Evolutionary conservation across 2,329 filamentous ascomycete species (phyloP).

Genomic region (Neofusicoccum sp.): DNA sequence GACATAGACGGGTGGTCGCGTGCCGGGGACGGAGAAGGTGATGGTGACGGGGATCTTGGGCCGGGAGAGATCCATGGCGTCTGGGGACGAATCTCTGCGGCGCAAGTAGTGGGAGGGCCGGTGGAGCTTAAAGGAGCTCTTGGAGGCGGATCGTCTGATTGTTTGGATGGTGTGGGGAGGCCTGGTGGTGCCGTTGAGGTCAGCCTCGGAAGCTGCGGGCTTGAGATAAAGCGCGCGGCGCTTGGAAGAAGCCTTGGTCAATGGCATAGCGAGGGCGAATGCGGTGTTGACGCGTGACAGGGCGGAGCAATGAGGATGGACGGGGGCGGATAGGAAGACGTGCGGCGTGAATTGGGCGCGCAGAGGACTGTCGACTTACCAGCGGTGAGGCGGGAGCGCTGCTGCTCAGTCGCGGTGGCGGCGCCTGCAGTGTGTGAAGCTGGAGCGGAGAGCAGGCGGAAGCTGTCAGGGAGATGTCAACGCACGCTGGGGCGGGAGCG

Average conservation of each 20-base stretch:
- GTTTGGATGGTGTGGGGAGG: constrained; percentile 20
- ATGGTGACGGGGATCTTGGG: constrained; percentile 51
- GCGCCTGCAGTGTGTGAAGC: constrained; percentile 5
- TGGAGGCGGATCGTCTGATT: constrained; percentile 3
- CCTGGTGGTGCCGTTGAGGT: constrained; percentile 7
- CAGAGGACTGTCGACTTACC: not conserved
- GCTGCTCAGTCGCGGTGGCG: not conserved
- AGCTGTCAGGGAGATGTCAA: not conserved
- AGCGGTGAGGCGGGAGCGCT: not conserved
- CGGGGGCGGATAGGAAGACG: not conserved
- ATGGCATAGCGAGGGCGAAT: constrained; percentile 8
- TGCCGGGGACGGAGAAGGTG: constrained; percentile 62
- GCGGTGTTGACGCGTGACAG: not conserved
- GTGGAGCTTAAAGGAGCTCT: constrained; percentile 9
- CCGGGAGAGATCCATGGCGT: constrained; percentile 18
- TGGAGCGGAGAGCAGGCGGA: not conserved
- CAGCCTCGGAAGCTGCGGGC: constrained; percentile 18
- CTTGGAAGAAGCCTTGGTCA: constrained; percentile 3
- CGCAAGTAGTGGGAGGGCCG: constrained; percentile 17
- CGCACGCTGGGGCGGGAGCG: not conserved
- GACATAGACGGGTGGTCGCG: constrained; percentile 69
- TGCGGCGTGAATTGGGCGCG: not conserved
- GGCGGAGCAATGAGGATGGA: constrained; percentile 5
- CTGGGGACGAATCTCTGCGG: not conserved
- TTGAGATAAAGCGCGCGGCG: constrained; percentile 2